A percentile compares a stretch with the other conserved stretches of the same genome.
These are phyloP conservation scores for Coemansia sp. DNA, from an alignment of 192 early-diverging fungal species.

Conservation along the genomic window DNA sequence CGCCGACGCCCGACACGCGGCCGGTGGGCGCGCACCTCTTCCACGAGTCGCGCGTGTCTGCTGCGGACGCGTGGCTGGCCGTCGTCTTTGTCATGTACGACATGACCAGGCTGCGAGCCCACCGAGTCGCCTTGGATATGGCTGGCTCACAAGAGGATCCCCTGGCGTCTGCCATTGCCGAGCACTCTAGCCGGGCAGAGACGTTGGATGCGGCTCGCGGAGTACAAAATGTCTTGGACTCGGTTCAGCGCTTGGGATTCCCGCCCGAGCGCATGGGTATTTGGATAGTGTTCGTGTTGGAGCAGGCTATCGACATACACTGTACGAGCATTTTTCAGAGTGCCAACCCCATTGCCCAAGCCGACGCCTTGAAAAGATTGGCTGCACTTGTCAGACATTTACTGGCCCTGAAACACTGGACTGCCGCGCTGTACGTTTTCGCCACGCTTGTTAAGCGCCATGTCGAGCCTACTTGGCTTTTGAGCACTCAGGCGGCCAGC, in stretches of 20 bases:
- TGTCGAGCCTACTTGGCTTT: constrained; percentile 10
- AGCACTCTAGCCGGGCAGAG: constrained; percentile 25
- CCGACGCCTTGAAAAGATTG: constrained; percentile 30
- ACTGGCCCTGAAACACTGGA: constrained; percentile 30
- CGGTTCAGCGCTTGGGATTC: not conserved
- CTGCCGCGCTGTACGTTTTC: constrained; percentile 41
- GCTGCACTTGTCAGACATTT: constrained; percentile 20
- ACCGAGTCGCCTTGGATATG: constrained; percentile 34
- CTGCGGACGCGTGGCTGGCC: constrained; percentile 34
- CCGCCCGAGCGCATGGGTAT: constrained; percentile 25
- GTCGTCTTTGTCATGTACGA: constrained; percentile 21
- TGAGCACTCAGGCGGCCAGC: not conserved
- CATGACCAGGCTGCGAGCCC: constrained; percentile 24
- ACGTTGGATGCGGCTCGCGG: constrained; percentile 28
- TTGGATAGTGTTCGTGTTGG: constrained; percentile 29
- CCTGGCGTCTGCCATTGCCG: constrained; percentile 19
- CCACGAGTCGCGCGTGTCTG: constrained; percentile 6
- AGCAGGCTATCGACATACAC: constrained; percentile 24
- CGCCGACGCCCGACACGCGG: not conserved
- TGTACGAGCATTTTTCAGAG: constrained; percentile 1
- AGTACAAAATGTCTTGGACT: constrained; percentile 17
- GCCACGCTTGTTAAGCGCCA: constrained; percentile 36
- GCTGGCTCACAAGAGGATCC: constrained; percentile 13
- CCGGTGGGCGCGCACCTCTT: constrained; percentile 23
- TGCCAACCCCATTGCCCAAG: constrained; percentile 1